Evolutionary conservation across 2,329 filamentous ascomycete species (phyloP).

Genomic region (Pezicula neosporulosa): DNA sequence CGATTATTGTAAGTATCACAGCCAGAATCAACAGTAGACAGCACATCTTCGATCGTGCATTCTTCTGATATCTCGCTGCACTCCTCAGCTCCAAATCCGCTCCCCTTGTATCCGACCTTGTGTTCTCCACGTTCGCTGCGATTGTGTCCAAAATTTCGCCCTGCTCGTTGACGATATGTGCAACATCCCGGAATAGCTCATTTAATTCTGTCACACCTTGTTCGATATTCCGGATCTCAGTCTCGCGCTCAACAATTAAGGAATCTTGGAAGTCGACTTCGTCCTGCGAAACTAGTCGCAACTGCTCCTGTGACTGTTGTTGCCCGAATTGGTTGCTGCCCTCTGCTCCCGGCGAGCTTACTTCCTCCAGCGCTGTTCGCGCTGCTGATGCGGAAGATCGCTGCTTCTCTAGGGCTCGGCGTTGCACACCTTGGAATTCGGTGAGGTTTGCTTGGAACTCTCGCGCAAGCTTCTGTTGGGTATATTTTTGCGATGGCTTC

Average conservation of each 20-base stretch:
- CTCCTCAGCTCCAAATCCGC: slow-evolving; percentile 83
- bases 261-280: slow-evolving; percentile 98
- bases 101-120: slow-evolving; percentile 75
- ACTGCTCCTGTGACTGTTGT: slow-evolving; percentile 69
- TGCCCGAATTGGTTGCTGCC: slow-evolving; percentile 37
- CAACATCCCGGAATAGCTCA: slow-evolving; percentile 96
- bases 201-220: slow-evolving; percentile 94
- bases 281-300: slow-evolving; percentile 81
- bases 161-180: slow-evolving; percentile 93
- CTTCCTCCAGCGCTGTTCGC: slow-evolving; percentile 71
- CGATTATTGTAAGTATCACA: slow-evolving; percentile 83
- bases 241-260: slow-evolving; percentile 91
- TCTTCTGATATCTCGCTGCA: slow-evolving; percentile 91
- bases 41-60: slow-evolving; percentile 90
- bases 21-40: slow-evolving; percentile 85
- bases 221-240: slow-evolving; percentile 96
- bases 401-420: slow-evolving; percentile 87
- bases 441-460: slow-evolving; percentile 87
- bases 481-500: slow-evolving; percentile 92
- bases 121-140: slow-evolving; percentile 80
- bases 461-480: slow-evolving; percentile 88
- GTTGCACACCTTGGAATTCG: slow-evolving; percentile 91
- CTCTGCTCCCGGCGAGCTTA: slow-evolving; percentile 35
- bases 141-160: slow-evolving; percentile 86
- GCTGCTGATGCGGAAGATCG: slow-evolving; percentile 81